Evolutionary conservation across 345 rosid genomes (phyloP).

Genomic region (Lumnitzera littorea): DNA sequence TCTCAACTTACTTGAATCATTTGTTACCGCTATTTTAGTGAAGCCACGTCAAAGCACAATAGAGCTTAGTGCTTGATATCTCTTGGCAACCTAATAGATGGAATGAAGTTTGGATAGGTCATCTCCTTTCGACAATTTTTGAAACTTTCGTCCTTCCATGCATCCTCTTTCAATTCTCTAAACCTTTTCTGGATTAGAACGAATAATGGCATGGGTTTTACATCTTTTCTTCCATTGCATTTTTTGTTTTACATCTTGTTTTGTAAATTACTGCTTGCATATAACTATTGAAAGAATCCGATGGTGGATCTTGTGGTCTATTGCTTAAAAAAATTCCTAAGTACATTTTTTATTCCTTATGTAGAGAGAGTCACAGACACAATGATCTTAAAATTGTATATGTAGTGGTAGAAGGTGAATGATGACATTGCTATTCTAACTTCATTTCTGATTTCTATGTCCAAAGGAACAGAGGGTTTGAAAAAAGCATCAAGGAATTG

Average conservation of each 20-base stretch:
- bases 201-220: no score
- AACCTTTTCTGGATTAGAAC: no score
- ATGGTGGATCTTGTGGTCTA: conserved; percentile 32
- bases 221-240: no score
- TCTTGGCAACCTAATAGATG: no score
- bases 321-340: conserved; percentile 40
- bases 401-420: neutral
- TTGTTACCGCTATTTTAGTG: no score
- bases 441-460: conserved; percentile 12
- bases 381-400: neutral
- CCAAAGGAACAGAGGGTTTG: conserved; percentile 38
- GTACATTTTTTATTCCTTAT: conserved; percentile 49
- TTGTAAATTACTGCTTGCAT: neutral
- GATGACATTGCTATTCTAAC: conserved; percentile 16
- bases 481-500: conserved; percentile 39
- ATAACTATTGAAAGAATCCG: conserved; percentile 21
- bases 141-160: no score
- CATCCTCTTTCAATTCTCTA: no score
- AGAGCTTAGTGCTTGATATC: no score
- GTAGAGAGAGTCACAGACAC: conserved; percentile 40
- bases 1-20: no score
- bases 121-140: no score
- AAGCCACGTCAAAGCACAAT: no score
- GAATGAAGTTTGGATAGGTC: no score
- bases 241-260: neutral